phyloP scores from a whole-genome alignment of 2,329 filamentous ascomycete genomes.

The Sodiomyces alkalinus region DNA sequence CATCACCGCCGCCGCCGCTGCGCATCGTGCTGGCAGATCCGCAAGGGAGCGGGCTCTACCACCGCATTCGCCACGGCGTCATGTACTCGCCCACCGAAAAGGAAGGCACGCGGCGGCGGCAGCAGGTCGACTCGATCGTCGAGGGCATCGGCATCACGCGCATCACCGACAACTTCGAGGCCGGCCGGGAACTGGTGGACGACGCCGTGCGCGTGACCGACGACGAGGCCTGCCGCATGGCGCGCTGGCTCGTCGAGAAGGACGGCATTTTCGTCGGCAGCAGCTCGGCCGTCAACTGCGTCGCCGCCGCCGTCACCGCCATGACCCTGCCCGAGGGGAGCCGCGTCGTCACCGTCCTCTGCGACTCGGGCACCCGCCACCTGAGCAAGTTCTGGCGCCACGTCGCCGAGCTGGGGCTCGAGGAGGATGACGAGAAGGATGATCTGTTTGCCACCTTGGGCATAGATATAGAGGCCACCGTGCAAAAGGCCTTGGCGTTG shows the following conservation, averaged over 20 bases:
- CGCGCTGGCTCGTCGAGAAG: constrained; percentile 87
- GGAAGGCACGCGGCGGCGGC: constrained; percentile 76
- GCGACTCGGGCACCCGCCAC: constrained; percentile 70
- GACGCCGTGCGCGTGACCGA: constrained; percentile 84
- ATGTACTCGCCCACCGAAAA: constrained; percentile 86
- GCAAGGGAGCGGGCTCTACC: constrained; percentile 84
- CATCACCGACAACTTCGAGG: constrained; percentile 85
- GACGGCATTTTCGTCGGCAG: constrained; percentile 92
- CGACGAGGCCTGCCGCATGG: constrained; percentile 81
- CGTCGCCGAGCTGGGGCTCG: constrained; percentile 52
- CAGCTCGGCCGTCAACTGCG: constrained; percentile 93
- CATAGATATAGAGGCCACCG: too few relatives aligned
- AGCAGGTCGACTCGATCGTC: constrained; percentile 90
- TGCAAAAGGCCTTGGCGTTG: constrained; percentile 2
- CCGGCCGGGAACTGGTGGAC: constrained; percentile 71
- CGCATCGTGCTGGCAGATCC: constrained; percentile 80
- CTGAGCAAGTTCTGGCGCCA: constrained; percentile 74
- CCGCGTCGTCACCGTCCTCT: constrained; percentile 67
- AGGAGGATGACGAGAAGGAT: constrained; percentile 35
- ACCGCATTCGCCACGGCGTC: constrained; percentile 82
- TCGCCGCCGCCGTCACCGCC: constrained; percentile 57
- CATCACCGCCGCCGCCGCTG: too few relatives aligned
- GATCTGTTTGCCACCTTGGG: constrained; percentile 36
- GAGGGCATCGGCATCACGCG: constrained; percentile 94
- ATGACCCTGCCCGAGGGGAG: constrained; percentile 45